phyloP scores from a whole-genome alignment of 1,284 basidiomycete species.

The Sporisorium sorghi region DNA sequence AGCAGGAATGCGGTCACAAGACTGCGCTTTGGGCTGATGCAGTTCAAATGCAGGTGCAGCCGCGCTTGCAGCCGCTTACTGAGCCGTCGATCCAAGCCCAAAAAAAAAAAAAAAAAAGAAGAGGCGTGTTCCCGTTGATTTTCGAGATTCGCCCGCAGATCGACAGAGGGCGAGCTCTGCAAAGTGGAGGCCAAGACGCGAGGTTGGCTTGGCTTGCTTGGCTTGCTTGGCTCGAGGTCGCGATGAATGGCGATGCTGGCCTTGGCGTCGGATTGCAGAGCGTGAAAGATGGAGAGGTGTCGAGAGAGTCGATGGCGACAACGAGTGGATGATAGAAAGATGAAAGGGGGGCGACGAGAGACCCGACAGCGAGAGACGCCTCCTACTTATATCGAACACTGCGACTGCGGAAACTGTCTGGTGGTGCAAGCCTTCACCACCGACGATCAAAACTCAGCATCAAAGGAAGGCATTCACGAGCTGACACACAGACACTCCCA shows the following conservation, averaged over 20 bases:
- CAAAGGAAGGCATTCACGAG: too few relatives aligned
- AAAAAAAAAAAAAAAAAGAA: too few relatives aligned
- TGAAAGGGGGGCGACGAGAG: neutral
- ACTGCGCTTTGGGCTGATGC: neutral
- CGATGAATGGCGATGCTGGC: neutral
- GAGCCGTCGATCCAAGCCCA: slow-evolving; percentile 6
- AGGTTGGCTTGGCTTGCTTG: too few relatives aligned
- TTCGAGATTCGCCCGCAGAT: neutral
- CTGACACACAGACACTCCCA: neutral
- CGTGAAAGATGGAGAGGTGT: neutral
- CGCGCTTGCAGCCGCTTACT: neutral
- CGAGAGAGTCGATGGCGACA: too few relatives aligned
- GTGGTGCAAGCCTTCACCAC: neutral
- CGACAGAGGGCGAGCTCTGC: neutral
- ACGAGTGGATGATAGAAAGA: neutral
- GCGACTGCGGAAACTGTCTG: neutral
- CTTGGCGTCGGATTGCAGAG: neutral
- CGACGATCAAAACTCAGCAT: neutral
- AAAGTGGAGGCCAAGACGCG: slow-evolving; percentile 12
- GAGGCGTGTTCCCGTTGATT: neutral
- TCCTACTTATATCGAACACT: neutral
- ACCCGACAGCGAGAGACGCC: neutral
- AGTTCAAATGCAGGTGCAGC: neutral
- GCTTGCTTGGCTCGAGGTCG: neutral
- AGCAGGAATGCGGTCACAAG: slow-evolving; percentile 8